These are phyloP conservation scores for Botrytis fragariae DNA, from an alignment of 2,329 filamentous ascomycete species.

Conservation along the genomic window DNA sequence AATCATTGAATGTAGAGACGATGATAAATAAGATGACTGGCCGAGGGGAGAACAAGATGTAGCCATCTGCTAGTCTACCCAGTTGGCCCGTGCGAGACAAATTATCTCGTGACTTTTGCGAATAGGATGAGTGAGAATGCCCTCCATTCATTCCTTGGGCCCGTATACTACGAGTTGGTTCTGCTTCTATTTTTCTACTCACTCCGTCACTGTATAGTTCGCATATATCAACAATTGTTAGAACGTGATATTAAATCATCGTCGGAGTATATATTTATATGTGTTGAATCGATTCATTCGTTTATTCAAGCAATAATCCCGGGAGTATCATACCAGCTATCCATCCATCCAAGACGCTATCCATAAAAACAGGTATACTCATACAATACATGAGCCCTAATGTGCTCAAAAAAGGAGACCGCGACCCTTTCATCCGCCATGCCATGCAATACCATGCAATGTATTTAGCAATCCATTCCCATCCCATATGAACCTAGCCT, in stretches of 20 bases:
- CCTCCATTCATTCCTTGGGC: background rate
- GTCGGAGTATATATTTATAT: background rate
- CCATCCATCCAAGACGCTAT: background rate
- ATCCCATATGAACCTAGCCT: background rate
- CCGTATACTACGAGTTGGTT: background rate
- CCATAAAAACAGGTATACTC: background rate
- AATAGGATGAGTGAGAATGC: background rate
- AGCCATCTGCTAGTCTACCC: background rate
- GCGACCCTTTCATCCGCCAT: background rate
- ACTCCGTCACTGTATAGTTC: background rate
- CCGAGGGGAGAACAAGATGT: background rate
- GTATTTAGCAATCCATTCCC: background rate
- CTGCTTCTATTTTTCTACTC: background rate
- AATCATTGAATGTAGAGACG: background rate
- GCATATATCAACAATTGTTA: background rate
- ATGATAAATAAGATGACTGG: background rate
- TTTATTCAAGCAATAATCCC: background rate
- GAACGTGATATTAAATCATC: background rate
- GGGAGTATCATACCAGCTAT: slow-evolving; percentile 4
- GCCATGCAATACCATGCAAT: background rate
- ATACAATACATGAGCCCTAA: background rate
- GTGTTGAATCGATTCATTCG: background rate
- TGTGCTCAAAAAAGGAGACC: background rate
- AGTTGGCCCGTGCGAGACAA: background rate
- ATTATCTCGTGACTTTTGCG: background rate